Conservation (phyloP, 1,139 yeast genomes). For the Kazachstania sp. region DNA sequence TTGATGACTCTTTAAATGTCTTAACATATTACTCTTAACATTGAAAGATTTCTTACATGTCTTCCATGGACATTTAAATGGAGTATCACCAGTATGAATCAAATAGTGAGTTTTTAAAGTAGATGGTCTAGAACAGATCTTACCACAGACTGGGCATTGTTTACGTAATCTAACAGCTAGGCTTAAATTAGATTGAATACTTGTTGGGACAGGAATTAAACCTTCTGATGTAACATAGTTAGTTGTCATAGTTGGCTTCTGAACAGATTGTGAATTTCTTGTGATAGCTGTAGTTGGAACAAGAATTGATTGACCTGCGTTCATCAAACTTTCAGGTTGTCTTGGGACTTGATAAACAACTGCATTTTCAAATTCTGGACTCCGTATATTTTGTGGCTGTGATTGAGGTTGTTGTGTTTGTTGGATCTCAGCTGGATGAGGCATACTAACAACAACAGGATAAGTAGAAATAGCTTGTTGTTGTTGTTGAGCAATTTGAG, state of each 20-base stretch:
- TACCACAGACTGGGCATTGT: slow-evolving; percentile 59
- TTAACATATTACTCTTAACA: slow-evolving; percentile 72
- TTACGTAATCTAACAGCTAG: slow-evolving; percentile 14
- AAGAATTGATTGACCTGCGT: not conserved
- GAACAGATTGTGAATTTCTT: not conserved
- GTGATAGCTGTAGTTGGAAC: not conserved
- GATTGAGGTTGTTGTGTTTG: not conserved
- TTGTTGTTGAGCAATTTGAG: not conserved
- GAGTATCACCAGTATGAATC: slow-evolving; percentile 85
- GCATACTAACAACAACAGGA: not conserved
- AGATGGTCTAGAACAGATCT: slow-evolving; percentile 76
- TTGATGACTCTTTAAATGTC: slow-evolving; percentile 62
- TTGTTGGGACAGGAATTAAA: slow-evolving; percentile 2
- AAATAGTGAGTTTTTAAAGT: slow-evolving; percentile 75
- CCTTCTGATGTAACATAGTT: not conserved
- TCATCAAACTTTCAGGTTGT: not conserved
- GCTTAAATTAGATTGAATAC: slow-evolving; percentile 8
- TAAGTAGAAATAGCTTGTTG: not conserved
- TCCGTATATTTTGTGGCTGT: not conserved
- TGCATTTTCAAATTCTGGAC: not conserved
- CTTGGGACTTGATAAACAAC: not conserved
- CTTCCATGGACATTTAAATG: slow-evolving; percentile 63
- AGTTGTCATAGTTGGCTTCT: not conserved
- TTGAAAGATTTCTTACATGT: slow-evolving; percentile 65
- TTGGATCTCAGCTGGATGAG: not conserved